Base-by-base conservation (phyloP, 2,329 filamentous ascomycete genomes). In the Monilinia fructicola region DNA sequence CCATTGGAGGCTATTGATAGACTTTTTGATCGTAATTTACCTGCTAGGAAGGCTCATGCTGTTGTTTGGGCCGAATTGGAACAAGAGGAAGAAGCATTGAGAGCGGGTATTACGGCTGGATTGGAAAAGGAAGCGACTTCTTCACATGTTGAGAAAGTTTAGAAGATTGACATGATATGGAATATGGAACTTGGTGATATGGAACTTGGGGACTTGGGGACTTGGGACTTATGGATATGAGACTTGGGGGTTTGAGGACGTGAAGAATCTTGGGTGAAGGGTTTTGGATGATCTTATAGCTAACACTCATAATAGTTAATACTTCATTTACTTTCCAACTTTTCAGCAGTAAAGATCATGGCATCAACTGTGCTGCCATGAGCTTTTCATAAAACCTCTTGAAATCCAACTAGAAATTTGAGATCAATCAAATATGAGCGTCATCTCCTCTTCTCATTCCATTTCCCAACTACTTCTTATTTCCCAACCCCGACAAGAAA, bases 1-100 rank as follows among this genome's bases (percentile, higher is more conserved):
- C 86, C 87, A 0, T 80, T 90, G 3, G 88, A 90, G 76, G 81
- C 80, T 38, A 87, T 90, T 81, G 87, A 90, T 73, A 79, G 81
- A 9, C 78, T 90, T 1, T 90, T 90, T 73, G 78, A 80, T 65
- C 60, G 68, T 7, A 65, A 56, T 11, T 59, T 72, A 7, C 66
- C 58, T 18, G 69, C 72, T 6, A 67, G 66, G 6, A 59, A 70
- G 18, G 74, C 74, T 9, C 72, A 75, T 60, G 64, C 38, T 23
- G 68, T 73, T 53, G 67, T 75, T 2, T 73, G 73, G 73, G 55
- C 53, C 16, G 73, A 75, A 50, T 62, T 74, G 23, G 52, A 66
- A 16, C 58, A 70, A 26, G 70, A 73, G 42, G 72, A 74, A 23
- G 72, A 70, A 31, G 69, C 67, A 11, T 60, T 74, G 52, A 67